Percentiles rank a stretch among this genome's conserved stretches.
These are phyloP conservation scores for Rhododendron kiyosumense DNA, from an alignment of 148 eudicot species.

Conservation along the genomic window DNA sequence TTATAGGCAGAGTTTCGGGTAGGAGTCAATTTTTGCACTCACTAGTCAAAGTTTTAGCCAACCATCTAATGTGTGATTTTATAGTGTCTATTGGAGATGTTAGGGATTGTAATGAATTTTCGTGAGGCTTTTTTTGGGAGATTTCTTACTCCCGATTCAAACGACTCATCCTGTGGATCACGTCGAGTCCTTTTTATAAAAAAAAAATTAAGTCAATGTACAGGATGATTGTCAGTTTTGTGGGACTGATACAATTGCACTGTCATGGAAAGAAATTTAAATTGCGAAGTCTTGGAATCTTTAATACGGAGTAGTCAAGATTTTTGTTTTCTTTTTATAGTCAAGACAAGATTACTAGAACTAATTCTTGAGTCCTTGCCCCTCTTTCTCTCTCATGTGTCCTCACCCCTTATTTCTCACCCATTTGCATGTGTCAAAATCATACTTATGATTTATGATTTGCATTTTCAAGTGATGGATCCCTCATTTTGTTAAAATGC, in stretches of 20 bases:
- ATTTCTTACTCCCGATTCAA: not conserved
- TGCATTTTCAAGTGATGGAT: too few species aligned
- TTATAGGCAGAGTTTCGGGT: not conserved
- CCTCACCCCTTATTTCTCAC: not conserved
- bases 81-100: not conserved
- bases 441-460: not conserved
- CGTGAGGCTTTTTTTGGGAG: not conserved
- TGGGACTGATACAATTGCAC: not conserved
- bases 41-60: not conserved
- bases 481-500: too few species aligned
- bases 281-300: not conserved
- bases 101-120: too few species aligned
- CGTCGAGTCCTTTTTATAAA: not conserved
- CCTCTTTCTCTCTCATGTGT: not conserved
- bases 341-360: not conserved
- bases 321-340: not conserved
- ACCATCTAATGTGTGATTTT: not conserved
- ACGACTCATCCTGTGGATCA: not conserved
- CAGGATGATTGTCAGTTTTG: not conserved
- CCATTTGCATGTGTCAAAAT: not conserved
- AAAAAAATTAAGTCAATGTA: not conserved
- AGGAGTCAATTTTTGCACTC: not conserved
- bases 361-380: not conserved
- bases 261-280: not conserved
- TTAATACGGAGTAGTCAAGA: too few species aligned